Evolutionary conservation across 73 alveolate species (phyloP).

Genomic region (Uronychia setigera): DNA sequence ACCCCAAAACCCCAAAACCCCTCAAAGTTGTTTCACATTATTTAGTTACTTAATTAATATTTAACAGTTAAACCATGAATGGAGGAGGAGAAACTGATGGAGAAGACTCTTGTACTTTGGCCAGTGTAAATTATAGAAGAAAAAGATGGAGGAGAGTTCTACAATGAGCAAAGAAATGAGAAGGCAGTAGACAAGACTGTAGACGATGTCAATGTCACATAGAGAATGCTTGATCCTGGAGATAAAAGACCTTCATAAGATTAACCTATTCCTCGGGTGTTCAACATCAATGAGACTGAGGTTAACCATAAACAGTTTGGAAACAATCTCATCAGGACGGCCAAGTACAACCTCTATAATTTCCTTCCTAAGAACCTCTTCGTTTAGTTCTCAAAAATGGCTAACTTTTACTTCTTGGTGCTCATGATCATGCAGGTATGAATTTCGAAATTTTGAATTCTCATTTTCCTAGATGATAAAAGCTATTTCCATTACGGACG

Average conservation of each 20-base stretch:
- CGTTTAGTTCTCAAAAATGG: constrained; percentile 82
- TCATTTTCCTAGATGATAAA: constrained; percentile 78
- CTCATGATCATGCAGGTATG: constrained; percentile 56
- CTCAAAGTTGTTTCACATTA: too few species aligned
- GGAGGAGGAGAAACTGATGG: constrained; percentile 2
- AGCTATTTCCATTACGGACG: constrained; percentile 82
- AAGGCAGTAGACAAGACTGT: not conserved
- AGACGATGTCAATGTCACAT: not conserved
- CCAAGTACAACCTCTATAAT: constrained; percentile 59
- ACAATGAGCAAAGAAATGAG: not conserved
- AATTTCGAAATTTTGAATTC: constrained; percentile 39
- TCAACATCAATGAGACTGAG: not conserved
- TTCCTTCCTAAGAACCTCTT: constrained; percentile 70
- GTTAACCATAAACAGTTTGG: not conserved
- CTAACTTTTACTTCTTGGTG: constrained; percentile 74
- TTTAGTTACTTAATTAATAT: too few species aligned
- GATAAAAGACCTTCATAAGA: not conserved
- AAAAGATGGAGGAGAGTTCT: not conserved
- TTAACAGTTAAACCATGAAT: constrained; percentile 35
- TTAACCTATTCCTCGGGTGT: not conserved
- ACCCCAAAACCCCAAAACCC: constrained; percentile 5
- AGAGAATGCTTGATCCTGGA: not conserved
- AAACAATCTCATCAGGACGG: constrained; percentile 43
- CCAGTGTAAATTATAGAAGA: not conserved
- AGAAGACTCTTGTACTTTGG: constrained; percentile 20